Base-by-base conservation (phyloP, 1,284 basidiomycete genomes). In the Fistulinella cinereoalba region DNA sequence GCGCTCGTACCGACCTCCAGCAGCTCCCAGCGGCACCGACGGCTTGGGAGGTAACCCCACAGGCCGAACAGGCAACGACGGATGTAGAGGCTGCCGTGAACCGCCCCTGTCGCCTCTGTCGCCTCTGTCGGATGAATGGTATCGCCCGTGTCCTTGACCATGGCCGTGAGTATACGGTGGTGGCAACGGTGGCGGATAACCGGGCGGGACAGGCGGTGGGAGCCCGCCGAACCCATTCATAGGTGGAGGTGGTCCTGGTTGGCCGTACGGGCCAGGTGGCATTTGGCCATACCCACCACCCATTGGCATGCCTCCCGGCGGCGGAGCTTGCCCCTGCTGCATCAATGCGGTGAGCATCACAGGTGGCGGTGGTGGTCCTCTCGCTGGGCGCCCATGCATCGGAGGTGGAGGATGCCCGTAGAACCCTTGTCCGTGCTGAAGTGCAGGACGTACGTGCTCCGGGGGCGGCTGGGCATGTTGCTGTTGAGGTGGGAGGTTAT, bases 381-480 rank as follows among this genome's bases (percentile, higher is more conserved):
- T 62, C n/a, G 50, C 18, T 36, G 46, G 59, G 22, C 61, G 61
- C 21, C 45, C 56, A 12, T 51, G 52, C 3, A 57, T 52, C 21
- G 52, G 56, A 4, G 46, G 56, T 31, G 57, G 57, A 13, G 40
- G 46, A 13, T 47, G 61, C 3, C 52, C 63, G 33, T 62, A 64
- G 28, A 51, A 64, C 15, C 57, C 58, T 3, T 66, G 63, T 37
- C 56, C 60, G n/a, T 62, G 60, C 29, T 64, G 60, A 25, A 60
- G 63, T n/a, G 59, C 47, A 33, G 61, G 49, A 29, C 63, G 63
- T 22, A 64, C 48, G 22, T 62, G 52, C 6, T 65, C 63, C 13
- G 60, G 60, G 0, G 63, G 48, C 13, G 43, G 58, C 22, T 43
- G 50, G 11, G 45, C 41, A 16, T 47, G 52, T 25, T 46, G 58